A percentile compares a stretch with the other conserved stretches of the same genome.
These are phyloP conservation scores for Boletus huronensis DNA, from an alignment of 768 basidiomycete species.

Conservation along the genomic window DNA sequence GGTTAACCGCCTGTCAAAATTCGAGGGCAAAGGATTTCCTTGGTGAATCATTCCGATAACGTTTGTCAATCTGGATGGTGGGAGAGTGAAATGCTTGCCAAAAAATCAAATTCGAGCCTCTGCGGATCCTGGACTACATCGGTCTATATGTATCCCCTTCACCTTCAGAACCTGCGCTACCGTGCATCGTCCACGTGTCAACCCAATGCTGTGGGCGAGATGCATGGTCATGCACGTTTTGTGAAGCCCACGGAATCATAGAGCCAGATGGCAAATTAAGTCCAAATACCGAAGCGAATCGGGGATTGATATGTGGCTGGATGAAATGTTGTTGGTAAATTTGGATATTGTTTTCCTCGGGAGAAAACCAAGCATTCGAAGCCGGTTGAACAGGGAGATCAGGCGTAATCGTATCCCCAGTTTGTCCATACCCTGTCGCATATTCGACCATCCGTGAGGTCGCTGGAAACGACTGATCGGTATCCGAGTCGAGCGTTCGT, in stretches of 20 bases:
- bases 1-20: background rate
- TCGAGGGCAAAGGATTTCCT: background rate
- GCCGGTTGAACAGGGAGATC: conserved; percentile 10
- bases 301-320: conserved; percentile 85
- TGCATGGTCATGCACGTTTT: conserved; percentile 10
- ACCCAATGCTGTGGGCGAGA: conserved; percentile 27
- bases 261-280: conserved; percentile 34
- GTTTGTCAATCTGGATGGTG: background rate
- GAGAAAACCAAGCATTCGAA: conserved; percentile 19
- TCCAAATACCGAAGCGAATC: conserved; percentile 68
- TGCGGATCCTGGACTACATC: conserved; percentile 21
- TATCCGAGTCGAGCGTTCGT: conserved; percentile 32
- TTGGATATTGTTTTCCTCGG: conserved; percentile 6
- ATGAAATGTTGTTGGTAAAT: conserved; percentile 36
- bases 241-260: conserved; percentile 23
- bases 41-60: background rate
- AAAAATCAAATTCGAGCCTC: conserved; percentile 13
- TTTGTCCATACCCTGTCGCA: conserved; percentile 42
- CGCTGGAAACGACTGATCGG: conserved; percentile 36
- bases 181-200: conserved; percentile 39
- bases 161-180: conserved; percentile 21
- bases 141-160: conserved; percentile 27
- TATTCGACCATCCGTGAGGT: conserved; percentile 47
- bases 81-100: conserved; percentile 12
- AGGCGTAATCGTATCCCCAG: conserved; percentile 22